phyloP scores from a whole-genome alignment of 2,329 filamentous ascomycete genomes.

The Cadophora luteo-olivacea region DNA sequence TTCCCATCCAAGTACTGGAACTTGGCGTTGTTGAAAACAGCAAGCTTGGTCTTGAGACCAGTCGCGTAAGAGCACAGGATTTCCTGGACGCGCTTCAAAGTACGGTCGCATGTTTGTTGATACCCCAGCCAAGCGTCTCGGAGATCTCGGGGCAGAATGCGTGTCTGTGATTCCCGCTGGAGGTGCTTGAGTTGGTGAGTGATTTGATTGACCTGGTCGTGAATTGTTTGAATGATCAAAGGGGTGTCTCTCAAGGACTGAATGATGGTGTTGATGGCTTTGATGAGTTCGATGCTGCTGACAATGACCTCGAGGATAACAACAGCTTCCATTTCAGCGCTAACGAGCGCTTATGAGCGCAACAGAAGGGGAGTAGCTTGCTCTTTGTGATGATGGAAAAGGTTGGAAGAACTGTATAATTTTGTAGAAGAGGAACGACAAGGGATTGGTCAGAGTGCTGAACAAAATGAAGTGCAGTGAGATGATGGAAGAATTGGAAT shows the following conservation, averaged over 20 bases:
- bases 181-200: not conserved
- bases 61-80: not conserved
- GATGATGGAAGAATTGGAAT: too few species aligned
- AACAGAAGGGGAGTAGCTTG: too few species aligned
- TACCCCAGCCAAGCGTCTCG: not conserved
- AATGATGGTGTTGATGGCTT: not conserved
- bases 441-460: too few species aligned
- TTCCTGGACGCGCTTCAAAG: not conserved
- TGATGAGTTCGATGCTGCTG: not conserved
- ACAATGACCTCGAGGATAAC: too few species aligned
- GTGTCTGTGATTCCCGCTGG: not conserved
- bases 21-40: not conserved
- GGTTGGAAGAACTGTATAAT: too few species aligned
- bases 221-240: not conserved
- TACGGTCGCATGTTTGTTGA: not conserved
- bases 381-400: too few species aligned
- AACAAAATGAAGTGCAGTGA: too few species aligned
- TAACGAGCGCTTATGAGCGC: too few species aligned
- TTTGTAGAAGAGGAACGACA: too few species aligned
- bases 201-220: not conserved
- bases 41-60: not conserved
- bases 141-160: not conserved
- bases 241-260: not conserved
- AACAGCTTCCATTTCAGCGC: too few species aligned
- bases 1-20: not conserved